A percentile compares a stretch with the other conserved stretches of the same genome.
Evolutionary conservation across 306 rosid genomes (phyloP).

Genomic region (Neltuma alba): DNA sequence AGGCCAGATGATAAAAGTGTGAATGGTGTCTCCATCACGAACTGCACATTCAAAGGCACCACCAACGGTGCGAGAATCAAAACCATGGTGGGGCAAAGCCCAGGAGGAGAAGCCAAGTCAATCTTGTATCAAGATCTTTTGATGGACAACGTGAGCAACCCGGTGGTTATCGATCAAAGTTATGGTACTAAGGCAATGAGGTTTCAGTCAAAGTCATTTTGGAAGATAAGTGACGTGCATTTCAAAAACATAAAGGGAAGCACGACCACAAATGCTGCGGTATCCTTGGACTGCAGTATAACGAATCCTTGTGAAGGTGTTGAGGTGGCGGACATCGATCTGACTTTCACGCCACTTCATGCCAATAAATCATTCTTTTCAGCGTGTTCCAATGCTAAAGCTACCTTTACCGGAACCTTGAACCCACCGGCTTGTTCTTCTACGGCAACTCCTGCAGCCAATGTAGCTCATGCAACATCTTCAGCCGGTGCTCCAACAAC

Average conservation of each 20-base stretch:
- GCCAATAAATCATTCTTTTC: constrained; percentile 12
- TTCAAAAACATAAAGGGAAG: constrained; percentile 65
- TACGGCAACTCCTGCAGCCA: too few relatives aligned
- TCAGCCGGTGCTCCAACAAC: too few relatives aligned
- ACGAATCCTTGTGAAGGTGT: constrained; percentile 49
- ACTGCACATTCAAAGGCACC: constrained; percentile 60
- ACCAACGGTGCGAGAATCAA: constrained; percentile 82
- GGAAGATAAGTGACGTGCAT: constrained; percentile 63
- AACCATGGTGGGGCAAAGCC: constrained; percentile 41
- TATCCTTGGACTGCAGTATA: constrained; percentile 60
- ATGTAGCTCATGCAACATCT: too few relatives aligned
- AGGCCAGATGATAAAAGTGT: constrained; percentile 48
- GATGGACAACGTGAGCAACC: constrained; percentile 55
- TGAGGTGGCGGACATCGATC: constrained; percentile 49
- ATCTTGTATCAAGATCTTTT: constrained; percentile 52
- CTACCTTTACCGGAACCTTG: constrained; percentile 41
- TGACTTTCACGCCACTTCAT: constrained; percentile 31
- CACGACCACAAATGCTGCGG: constrained; percentile 44
- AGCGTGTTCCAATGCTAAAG: constrained; percentile 53
- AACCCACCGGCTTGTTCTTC: constrained; percentile 62
- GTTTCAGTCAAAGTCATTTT: constrained; percentile 46
- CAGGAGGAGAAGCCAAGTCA: constrained; percentile 44
- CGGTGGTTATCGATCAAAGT: constrained; percentile 65
- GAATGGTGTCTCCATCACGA: constrained; percentile 34
- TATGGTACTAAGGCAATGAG: constrained; percentile 40